phyloP scores from a whole-genome alignment of 345 rosid species.

The Pugionium cornutum region DNA sequence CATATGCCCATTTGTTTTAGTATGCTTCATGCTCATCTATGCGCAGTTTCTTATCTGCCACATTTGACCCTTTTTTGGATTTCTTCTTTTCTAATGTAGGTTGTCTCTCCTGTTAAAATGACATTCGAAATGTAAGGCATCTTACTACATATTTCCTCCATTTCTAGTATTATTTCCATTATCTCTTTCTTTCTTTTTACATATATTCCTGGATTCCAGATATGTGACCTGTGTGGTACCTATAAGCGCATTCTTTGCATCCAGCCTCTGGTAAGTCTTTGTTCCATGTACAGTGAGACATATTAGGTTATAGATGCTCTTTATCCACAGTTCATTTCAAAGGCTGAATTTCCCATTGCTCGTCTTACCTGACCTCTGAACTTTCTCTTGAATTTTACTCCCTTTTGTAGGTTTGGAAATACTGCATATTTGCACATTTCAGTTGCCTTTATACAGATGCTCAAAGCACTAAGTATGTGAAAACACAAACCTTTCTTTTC shows the following conservation, averaged over 20 bases:
- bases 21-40: conserved; percentile 9
- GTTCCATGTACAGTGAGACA: not conserved
- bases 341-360: conserved; percentile 6
- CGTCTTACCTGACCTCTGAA: no score
- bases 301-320: not conserved
- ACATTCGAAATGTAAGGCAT: conserved; percentile 80
- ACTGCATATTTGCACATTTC: conserved; percentile 90
- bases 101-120: conserved; percentile 95
- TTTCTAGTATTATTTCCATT: no score
- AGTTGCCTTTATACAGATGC: conserved; percentile 98
- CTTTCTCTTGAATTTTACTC: conserved; percentile 10
- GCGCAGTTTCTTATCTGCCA: not conserved
- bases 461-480: conserved; percentile 90
- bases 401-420: conserved; percentile 73
- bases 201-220: conserved; percentile 47
- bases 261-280: conserved; percentile 91
- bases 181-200: conserved; percentile 14
- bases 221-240: conserved; percentile 90
- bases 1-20: not conserved
- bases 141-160: not conserved
- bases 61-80: not conserved
- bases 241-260: conserved; percentile 93
- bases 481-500: conserved; percentile 20
- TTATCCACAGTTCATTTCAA: not conserved
- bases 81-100: conserved; percentile 58